These are phyloP conservation scores for Piedraia hortae DNA, from an alignment of 2,329 filamentous ascomycete species.

Conservation along the genomic window DNA sequence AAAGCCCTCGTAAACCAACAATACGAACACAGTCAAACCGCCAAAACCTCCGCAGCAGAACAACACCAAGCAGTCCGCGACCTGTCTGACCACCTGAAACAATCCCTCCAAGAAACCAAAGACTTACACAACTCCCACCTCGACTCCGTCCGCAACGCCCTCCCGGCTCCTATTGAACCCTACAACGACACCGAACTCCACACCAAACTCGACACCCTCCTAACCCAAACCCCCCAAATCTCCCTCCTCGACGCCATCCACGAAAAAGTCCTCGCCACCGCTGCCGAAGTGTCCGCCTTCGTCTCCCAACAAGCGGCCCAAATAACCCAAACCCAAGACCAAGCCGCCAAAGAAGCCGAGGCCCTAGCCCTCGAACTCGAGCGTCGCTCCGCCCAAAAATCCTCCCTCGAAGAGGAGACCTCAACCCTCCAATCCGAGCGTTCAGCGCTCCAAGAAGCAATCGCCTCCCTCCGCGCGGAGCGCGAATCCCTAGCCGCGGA, in stretches of 20 bases:
- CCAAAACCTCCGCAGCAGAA: slow-evolving; percentile 12
- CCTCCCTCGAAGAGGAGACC: slow-evolving; percentile 25
- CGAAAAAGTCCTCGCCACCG: slow-evolving; percentile 58
- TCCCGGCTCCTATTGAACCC: slow-evolving; percentile 25
- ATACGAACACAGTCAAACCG: slow-evolving; percentile 57
- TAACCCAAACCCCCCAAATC: slow-evolving; percentile 44
- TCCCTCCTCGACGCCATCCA: slow-evolving; percentile 73
- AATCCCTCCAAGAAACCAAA: slow-evolving; percentile 18
- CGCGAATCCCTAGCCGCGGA: slow-evolving; percentile 58
- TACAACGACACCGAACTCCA: slow-evolving; percentile 30
- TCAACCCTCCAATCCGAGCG: slow-evolving; percentile 19
- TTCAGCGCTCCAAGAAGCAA: slow-evolving; percentile 21
- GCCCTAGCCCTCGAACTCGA: slow-evolving; percentile 62
- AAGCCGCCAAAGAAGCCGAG: slow-evolving; percentile 50
- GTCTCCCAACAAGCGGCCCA: slow-evolving; percentile 48
- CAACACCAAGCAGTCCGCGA: slow-evolving; percentile 18
- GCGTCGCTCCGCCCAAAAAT: slow-evolving; percentile 38
- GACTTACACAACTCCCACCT: slow-evolving; percentile 15
- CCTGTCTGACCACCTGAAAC: slow-evolving; percentile 16
- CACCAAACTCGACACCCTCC: slow-evolving; percentile 22
- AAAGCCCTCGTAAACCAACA: slow-evolving; percentile 58
- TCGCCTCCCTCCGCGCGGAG: slow-evolving; percentile 34
- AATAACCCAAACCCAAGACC: slow-evolving; percentile 50
- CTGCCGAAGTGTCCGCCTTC: slow-evolving; percentile 60
- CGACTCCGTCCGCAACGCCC: slow-evolving; percentile 16